These are phyloP conservation scores for Magnaporthales sp. DNA, from an alignment of 2,329 filamentous ascomycete species.

Conservation along the genomic window DNA sequence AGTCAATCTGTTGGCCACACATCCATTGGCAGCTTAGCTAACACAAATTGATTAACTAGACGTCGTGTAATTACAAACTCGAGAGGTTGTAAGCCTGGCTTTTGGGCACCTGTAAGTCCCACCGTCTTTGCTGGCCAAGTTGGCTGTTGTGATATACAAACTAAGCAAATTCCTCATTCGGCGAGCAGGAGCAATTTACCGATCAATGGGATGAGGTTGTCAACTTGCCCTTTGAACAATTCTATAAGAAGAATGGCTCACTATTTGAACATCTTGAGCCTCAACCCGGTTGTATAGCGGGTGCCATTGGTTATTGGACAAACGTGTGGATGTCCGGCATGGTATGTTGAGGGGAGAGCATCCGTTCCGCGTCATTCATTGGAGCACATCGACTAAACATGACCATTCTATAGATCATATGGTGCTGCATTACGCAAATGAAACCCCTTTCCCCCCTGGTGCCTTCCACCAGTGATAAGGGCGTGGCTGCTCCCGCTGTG, in stretches of 20 bases:
- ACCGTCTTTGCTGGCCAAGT: not conserved
- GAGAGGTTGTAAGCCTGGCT: not conserved
- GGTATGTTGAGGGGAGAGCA: not conserved
- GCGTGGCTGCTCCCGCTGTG: not conserved
- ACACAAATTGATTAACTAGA: not conserved
- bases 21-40: not conserved
- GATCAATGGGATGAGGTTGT: not conserved
- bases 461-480: not conserved
- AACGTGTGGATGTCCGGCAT: not conserved
- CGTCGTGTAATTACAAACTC: not conserved
- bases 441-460: not conserved
- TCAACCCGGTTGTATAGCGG: not conserved
- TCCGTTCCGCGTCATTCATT: not conserved
- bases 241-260: not conserved
- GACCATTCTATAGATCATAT: not conserved
- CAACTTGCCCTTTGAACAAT: not conserved
- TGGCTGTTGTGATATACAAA: not conserved
- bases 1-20: not conserved
- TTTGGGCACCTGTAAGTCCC: not conserved
- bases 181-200: conserved; percentile 2
- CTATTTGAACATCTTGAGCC: not conserved
- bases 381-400: not conserved
- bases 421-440: not conserved
- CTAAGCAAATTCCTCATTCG: not conserved
- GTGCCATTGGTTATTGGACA: not conserved